A percentile compares a stretch with the other conserved stretches of the same genome.
Conservation (phyloP, 306 rosid genomes). For the Inga laurina region DNA sequence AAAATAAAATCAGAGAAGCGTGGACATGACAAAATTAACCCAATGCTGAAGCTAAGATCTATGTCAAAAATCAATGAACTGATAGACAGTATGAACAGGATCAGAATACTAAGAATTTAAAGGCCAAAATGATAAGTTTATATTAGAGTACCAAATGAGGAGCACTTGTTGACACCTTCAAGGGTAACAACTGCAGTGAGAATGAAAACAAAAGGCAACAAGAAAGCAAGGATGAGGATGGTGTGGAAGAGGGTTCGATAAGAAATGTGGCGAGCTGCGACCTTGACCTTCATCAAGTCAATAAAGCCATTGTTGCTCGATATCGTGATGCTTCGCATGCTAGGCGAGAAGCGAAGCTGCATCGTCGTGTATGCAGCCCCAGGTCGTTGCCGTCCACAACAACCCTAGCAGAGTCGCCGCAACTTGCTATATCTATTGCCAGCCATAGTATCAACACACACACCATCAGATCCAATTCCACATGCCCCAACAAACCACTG, state of each 20-base stretch:
- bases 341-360: conserved; percentile 99
- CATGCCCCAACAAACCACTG: conserved; percentile 44
- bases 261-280: conserved; percentile 99
- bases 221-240: conserved; percentile 93
- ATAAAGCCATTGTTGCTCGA: conserved; percentile 98
- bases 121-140: neutral
- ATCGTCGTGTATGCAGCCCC: conserved; percentile 94
- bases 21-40: neutral
- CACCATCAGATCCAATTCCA: conserved; percentile 73
- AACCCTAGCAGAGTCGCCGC: conserved; percentile 36
- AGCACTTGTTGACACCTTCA: conserved; percentile 99
- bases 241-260: conserved; percentile 98
- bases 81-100: conserved; percentile 3
- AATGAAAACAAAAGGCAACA: conserved; percentile 97
- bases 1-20: neutral
- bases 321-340: conserved; percentile 99
- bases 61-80: conserved; percentile 22
- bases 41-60: conserved; percentile 47
- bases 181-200: conserved; percentile 99
- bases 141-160: conserved; percentile 79
- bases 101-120: conserved; percentile 16
- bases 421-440: conserved; percentile 30
- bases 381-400: conserved; percentile 42
- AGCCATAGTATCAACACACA: conserved; percentile 42
- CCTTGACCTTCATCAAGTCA: conserved; percentile 99